Conservation (phyloP, 768 basidiomycete genomes). For the Tulasnella sp. region DNA sequence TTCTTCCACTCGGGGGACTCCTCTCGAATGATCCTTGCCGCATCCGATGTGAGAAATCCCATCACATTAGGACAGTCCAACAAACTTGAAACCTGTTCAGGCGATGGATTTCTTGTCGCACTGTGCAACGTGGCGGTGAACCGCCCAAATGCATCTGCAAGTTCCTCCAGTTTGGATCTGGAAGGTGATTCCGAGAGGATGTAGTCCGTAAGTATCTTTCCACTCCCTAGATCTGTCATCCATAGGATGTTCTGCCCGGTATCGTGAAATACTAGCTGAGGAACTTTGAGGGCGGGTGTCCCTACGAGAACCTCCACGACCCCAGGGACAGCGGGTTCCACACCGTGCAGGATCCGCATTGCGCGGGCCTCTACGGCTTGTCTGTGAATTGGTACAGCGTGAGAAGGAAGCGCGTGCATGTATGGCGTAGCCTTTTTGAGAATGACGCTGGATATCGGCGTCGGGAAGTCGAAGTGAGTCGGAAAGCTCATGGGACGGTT, state of each 20-base stretch:
- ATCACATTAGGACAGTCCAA: neutral
- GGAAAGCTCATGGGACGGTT: neutral
- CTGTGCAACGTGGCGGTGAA: neutral
- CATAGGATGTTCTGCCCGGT: neutral
- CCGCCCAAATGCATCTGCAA: neutral
- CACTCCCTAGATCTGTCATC: conserved; percentile 4
- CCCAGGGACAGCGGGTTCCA: neutral
- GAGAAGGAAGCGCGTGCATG: neutral
- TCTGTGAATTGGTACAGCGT: neutral
- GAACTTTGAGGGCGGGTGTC: neutral
- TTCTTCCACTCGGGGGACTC: neutral
- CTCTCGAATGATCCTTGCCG: neutral
- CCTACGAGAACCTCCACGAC: neutral
- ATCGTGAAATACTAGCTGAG: conserved; percentile 1
- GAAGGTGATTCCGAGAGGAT: neutral
- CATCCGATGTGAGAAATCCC: neutral
- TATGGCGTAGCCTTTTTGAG: conserved; percentile 2
- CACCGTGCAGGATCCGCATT: neutral
- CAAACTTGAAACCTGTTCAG: neutral
- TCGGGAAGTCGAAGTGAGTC: neutral
- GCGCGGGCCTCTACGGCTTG: conserved; percentile 1
- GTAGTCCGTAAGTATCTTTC: neutral
- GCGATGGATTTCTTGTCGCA: neutral
- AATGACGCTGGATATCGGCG: neutral
- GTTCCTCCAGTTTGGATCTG: neutral